phyloP scores from a whole-genome alignment of 192 early-diverging fungal genomes.

The Coemansia umbellata region DNA sequence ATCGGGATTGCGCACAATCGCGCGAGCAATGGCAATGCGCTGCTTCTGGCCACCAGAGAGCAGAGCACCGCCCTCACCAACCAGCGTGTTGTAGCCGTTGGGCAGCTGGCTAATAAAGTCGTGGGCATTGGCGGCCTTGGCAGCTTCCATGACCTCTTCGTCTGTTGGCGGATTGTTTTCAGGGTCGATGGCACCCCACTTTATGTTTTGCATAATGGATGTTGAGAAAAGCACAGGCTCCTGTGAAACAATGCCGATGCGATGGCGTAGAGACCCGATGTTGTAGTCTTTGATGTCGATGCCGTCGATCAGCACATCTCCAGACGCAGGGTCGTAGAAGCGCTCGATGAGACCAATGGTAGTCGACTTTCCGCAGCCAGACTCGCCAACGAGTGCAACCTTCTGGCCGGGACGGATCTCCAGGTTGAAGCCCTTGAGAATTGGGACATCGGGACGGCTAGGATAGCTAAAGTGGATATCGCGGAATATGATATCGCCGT shows the following conservation, averaged over 20 bases:
- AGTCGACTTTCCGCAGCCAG: constrained; percentile 85
- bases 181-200: constrained; percentile 57
- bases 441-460: constrained; percentile 69
- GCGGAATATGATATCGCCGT: constrained; percentile 67
- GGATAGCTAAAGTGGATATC: constrained; percentile 86
- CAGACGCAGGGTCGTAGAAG: constrained; percentile 71
- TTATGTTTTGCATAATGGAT: constrained; percentile 77
- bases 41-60: constrained; percentile 95
- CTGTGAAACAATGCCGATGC: constrained; percentile 87
- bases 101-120: constrained; percentile 69
- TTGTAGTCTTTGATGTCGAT: constrained; percentile 71
- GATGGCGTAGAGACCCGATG: constrained; percentile 71
- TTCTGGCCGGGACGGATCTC: constrained; percentile 74
- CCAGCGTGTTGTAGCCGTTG: constrained; percentile 75
- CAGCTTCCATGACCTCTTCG: constrained; percentile 67
- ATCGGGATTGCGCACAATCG: constrained; percentile 79
- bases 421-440: constrained; percentile 74
- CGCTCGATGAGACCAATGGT: constrained; percentile 79
- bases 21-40: constrained; percentile 91
- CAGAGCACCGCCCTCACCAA: constrained; percentile 78
- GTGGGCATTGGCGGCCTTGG: constrained; percentile 68
- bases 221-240: constrained; percentile 85
- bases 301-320: constrained; percentile 69
- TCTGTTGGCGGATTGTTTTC: constrained; percentile 60
- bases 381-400: constrained; percentile 85